Conservation (phyloP, 192 early-diverging fungal species). For the Entomortierella chlamydospora region DNA sequence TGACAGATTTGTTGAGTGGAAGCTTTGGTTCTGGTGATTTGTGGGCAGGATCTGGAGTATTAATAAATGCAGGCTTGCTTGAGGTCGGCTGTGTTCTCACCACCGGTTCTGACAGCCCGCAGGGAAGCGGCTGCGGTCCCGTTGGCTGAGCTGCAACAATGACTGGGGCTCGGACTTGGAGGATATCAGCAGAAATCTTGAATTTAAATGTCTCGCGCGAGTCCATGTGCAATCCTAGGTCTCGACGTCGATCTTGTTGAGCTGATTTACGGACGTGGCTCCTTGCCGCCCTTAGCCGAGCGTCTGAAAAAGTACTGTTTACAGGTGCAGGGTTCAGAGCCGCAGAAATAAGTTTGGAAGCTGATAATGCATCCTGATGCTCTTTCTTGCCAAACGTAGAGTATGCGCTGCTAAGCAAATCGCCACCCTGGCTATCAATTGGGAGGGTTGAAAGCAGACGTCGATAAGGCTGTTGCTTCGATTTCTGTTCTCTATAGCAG, state of each 20-base stretch:
- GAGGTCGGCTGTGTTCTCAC: background rate
- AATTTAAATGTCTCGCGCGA: background rate
- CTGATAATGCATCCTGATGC: background rate
- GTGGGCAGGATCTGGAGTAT: background rate
- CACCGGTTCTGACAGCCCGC: background rate
- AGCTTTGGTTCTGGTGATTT: background rate
- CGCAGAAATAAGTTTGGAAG: background rate
- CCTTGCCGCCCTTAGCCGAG: background rate
- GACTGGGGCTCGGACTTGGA: background rate
- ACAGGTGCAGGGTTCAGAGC: background rate
- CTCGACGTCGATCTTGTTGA: background rate
- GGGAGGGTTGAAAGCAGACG: background rate
- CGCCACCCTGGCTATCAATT: background rate
- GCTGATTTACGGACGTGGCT: background rate
- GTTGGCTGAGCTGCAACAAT: too few species aligned
- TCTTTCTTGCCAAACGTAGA: background rate
- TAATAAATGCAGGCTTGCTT: background rate
- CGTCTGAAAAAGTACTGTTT: too few species aligned
- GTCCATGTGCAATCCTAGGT: background rate
- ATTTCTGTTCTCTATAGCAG: background rate
- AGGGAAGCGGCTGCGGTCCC: too few species aligned
- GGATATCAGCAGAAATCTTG: background rate
- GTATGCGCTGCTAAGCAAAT: background rate
- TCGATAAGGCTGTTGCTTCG: slow-evolving; percentile 1
- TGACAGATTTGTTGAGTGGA: background rate